These are phyloP conservation scores for Colletotrichum magnum DNA, from an alignment of 2,329 filamentous ascomycete genomes.

Conservation along the genomic window DNA sequence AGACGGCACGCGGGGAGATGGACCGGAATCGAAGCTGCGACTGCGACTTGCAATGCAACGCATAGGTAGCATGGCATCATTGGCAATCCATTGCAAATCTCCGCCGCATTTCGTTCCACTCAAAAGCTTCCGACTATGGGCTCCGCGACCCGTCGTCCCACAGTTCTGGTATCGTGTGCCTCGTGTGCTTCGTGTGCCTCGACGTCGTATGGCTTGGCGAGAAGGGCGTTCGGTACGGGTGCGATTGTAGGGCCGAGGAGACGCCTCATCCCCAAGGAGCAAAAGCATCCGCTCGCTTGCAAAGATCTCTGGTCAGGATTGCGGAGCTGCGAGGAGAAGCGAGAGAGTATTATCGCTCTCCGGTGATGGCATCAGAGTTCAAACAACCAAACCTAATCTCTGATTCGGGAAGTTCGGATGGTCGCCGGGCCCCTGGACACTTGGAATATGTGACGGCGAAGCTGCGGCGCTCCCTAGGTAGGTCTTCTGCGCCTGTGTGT, in stretches of 20 bases:
- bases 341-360: not conserved
- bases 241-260: not conserved
- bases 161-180: constrained; percentile 22
- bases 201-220: constrained; percentile 19
- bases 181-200: constrained; percentile 13
- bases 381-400: constrained; percentile 36
- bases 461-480: not conserved
- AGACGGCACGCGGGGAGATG: not conserved
- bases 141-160: not conserved
- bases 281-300: not conserved
- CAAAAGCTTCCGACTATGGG: constrained; percentile 15
- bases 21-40: constrained; percentile 1
- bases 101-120: constrained; percentile 23
- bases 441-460: not conserved
- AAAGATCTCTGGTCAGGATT: not conserved
- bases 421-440: constrained; percentile 10
- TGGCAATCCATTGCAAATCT: constrained; percentile 6
- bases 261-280: not conserved
- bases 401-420: constrained; percentile 33
- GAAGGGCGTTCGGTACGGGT: constrained; percentile 1
- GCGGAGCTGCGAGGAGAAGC: not conserved
- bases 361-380: constrained; percentile 17
- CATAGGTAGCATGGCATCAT: constrained; percentile 11
- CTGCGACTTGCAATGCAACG: not conserved
- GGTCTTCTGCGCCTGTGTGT: constrained; percentile 3